Evolutionary conservation across 1,284 basidiomycete species (phyloP), one percentile per base, ranked within the genome.

Genomic region (Leccinum insolens): DNA sequence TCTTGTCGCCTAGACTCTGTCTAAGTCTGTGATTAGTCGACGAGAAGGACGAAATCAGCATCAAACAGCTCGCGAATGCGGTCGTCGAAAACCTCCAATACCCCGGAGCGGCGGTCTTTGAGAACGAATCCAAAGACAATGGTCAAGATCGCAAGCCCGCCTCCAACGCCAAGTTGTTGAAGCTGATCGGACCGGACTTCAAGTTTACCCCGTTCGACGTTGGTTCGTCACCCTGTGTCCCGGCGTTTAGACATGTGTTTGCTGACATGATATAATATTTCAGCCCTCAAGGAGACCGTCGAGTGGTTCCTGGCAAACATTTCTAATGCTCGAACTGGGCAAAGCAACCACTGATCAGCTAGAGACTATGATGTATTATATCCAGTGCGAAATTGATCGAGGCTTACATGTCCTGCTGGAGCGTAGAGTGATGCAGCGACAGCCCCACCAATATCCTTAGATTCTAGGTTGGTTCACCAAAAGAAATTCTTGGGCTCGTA

Each of bases 141-240:
- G 95, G 95, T 2, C 95, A 97, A 79, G 95, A 90, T 86, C 90
- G 95, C 72, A 96, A 96, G 81, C 94, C 95, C 0, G 95, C 95
- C n/a, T 94, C 93, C 58, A 97, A 97, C 80, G 89, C 86, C 75
- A 96, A 95, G 79, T 82, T 96, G 6, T 76, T 92, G 41, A 81
- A 80, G 25, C 80, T 92, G 55, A 88, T 95, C 49, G 88, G 88
- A 44, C 60, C 71, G 0, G 87, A 85, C 8, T 96, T 95, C 80
- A 75, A 90, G 77, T 96, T 96, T 80, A 96, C 95, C 52, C 94
- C 94, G 7, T 96, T 96, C 75, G 85, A 92, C 15, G 71, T 86
- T 79, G 92, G 92, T 92, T 70, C 57, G 83, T 74, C 37, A 52
- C 57, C 37, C 88, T 71, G 57, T 79, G 60, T 28, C 65, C 62